These are phyloP conservation scores for Theobroma grandiflorum DNA, from an alignment of 441 rosid genomes.

Conservation along the genomic window DNA sequence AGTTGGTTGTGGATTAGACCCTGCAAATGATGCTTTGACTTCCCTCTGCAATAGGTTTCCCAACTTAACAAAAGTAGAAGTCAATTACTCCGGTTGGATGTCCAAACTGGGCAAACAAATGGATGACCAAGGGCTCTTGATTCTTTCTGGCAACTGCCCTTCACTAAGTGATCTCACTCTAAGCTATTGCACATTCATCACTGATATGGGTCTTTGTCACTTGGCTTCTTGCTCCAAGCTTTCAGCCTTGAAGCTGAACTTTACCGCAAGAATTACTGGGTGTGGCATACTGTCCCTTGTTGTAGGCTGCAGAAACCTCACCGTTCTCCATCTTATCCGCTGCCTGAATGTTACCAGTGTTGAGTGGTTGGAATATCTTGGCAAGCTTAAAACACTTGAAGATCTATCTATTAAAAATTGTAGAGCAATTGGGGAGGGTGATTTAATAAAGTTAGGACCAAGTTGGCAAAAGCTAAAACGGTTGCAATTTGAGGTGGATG, in stretches of 20 bases:
- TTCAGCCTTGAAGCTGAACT: constrained; percentile 67
- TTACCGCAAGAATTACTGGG: constrained; percentile 81
- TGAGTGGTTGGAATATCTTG: constrained; percentile 85
- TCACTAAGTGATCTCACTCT: constrained; percentile 66
- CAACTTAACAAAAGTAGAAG: constrained; percentile 71
- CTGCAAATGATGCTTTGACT: constrained; percentile 71
- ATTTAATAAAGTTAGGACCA: constrained; percentile 73
- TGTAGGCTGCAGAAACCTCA: constrained; percentile 78
- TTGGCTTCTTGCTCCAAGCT: constrained; percentile 67
- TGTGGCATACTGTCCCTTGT: constrained; percentile 82
- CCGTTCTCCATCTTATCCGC: constrained; percentile 65
- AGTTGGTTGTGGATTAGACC: constrained; percentile 84
- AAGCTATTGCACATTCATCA: constrained; percentile 76
- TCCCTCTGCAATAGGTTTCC: constrained; percentile 79
- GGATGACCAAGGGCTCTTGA: constrained; percentile 75
- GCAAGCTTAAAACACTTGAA: constrained; percentile 70
- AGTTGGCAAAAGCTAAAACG: constrained; percentile 69
- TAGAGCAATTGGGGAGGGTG: constrained; percentile 86
- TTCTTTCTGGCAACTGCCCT: constrained; percentile 59
- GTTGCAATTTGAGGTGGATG: constrained; percentile 83
- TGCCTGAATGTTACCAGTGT: constrained; percentile 79
- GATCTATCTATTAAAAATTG: constrained; percentile 80
- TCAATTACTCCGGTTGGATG: constrained; percentile 88
- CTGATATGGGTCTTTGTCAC: constrained; percentile 73
- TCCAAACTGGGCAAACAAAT: constrained; percentile 83